Base-by-base conservation (phyloP, 805 yeast species). In the Cyberlindnera euphorbiiphila region DNA sequence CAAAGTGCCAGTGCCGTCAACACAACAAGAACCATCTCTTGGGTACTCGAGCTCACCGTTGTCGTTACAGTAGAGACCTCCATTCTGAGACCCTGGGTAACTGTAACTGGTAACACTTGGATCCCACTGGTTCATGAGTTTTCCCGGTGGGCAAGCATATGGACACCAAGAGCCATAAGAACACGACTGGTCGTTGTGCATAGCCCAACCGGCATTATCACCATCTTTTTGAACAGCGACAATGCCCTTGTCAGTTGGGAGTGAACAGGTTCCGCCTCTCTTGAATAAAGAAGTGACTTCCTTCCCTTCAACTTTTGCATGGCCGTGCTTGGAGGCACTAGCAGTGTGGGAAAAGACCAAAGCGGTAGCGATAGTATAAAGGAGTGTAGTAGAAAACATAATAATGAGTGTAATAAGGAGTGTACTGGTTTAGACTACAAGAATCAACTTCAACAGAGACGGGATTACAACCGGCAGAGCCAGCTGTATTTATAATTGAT, bases 111-210 rank as follows among this genome's bases (percentile, higher is more conserved):
- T 85, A 25, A 80, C 82, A 5, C 59, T 45, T 5, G 87, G 78
- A 54, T 88, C 93, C 96, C 95, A 87, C 62, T 87, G 96, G 21
- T 79, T 85, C 81, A 82, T 80, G 38, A 87, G 60, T 59, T 84
- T 76, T 41, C 96, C 96, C 27, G 95, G 84, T 13, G 87, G 78
- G 58, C 96, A 87, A 13, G 96, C 96, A 60, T 82, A 88, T 21
- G 95, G 96, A 61, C 96, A 87, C 74, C 79, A 88, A 21, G 69
- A 63, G n/a, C 93, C 95, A 18, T 81, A 68, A 4, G 78, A 59
- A 61, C 96, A 87, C 25, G 68, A 52, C 52, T 79, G 82, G 59
- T 84, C 93, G 34, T 76, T 77, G 49, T 79, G 74, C 74, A 84
- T 70, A 34, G 95, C 96, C 95, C 95, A 88, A 17, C 96, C 96